A percentile compares a stretch with the other conserved stretches of the same genome.
Evolutionary conservation across 1,284 basidiomycete genomes (phyloP).

Genomic region (Microbotryum intermedium): DNA sequence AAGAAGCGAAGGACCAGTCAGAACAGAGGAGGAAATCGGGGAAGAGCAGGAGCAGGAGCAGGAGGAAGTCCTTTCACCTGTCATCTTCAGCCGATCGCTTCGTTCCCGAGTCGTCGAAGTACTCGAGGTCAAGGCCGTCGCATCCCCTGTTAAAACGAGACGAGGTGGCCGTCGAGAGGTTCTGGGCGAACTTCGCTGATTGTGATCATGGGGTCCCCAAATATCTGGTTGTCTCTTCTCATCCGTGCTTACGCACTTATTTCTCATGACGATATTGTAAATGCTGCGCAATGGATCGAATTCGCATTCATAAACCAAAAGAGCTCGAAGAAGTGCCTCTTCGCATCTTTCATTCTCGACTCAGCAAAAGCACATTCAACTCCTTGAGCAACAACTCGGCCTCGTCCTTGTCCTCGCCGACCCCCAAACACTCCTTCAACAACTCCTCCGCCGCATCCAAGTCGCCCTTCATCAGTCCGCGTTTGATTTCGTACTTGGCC

Average conservation of each 20-base stretch:
- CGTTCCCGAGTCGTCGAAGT: slow-evolving; percentile 9
- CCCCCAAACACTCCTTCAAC: slow-evolving; percentile 3
- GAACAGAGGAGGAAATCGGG: slow-evolving; percentile 11
- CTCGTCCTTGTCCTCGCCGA: slow-evolving; percentile 26
- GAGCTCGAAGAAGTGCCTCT: slow-evolving; percentile 6
- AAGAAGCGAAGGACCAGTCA: slow-evolving; percentile 7
- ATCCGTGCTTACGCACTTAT: not conserved
- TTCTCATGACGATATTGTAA: slow-evolving; percentile 1
- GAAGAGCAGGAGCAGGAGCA: not conserved
- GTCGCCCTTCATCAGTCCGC: slow-evolving; percentile 18
- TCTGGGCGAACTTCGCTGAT: slow-evolving; percentile 8
- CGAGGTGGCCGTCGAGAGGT: slow-evolving; percentile 1
- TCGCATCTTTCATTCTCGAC: slow-evolving; percentile 15
- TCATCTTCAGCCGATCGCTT: slow-evolving; percentile 7
- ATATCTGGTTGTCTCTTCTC: not conserved
- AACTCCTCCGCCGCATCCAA: slow-evolving; percentile 26
- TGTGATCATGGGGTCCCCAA: too few relatives aligned
- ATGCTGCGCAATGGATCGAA: too few relatives aligned
- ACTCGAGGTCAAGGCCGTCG: slow-evolving; percentile 2
- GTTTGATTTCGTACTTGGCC: slow-evolving; percentile 29
- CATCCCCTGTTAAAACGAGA: not conserved
- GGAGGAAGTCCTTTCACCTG: not conserved
- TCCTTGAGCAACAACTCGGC: slow-evolving; percentile 20
- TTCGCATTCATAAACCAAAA: slow-evolving; percentile 11
- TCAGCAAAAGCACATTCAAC: slow-evolving; percentile 16